Conservation (phyloP, 2,329 filamentous ascomycete genomes). For the Cercospora beticola region DNA sequence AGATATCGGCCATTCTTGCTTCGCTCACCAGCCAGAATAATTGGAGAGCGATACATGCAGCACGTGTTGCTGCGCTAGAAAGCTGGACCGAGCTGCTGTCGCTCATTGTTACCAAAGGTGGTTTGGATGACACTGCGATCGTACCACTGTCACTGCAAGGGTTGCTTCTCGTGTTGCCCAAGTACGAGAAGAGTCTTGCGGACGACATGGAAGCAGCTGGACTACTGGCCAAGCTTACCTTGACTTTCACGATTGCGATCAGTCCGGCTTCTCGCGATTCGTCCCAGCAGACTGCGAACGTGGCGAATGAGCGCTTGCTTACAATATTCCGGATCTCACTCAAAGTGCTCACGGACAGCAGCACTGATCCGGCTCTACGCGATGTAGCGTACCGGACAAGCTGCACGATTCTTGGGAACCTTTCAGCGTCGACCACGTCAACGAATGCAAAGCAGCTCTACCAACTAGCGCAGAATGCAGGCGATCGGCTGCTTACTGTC, state of each 20-base stretch:
- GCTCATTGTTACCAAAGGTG: constrained; percentile 78
- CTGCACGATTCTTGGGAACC: constrained; percentile 49
- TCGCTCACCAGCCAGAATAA: constrained; percentile 65
- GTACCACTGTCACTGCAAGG: constrained; percentile 83
- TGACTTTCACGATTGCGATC: constrained; percentile 69
- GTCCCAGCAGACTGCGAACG: constrained; percentile 48
- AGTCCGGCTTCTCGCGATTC: constrained; percentile 52
- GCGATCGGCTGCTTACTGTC: constrained; percentile 78
- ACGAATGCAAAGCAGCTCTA: constrained; percentile 41
- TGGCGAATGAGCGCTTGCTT: constrained; percentile 79
- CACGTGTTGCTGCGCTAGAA: constrained; percentile 67
- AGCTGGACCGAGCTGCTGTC: constrained; percentile 84
- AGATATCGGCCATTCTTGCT: constrained; percentile 61
- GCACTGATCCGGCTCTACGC: constrained; percentile 69
- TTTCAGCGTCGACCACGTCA: constrained; percentile 20
- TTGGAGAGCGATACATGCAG: constrained; percentile 55
- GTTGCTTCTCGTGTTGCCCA: constrained; percentile 83
- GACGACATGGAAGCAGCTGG: constrained; percentile 68
- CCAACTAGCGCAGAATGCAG: constrained; percentile 74
- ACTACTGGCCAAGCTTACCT: constrained; percentile 74
- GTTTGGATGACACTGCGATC: constrained; percentile 74
- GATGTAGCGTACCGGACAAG: constrained; percentile 89
- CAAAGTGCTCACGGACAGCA: constrained; percentile 72
- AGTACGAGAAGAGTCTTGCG: constrained; percentile 73
- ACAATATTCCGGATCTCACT: constrained; percentile 88